Percentiles rank a stretch among this genome's conserved stretches.
Evolutionary conservation across 306 rosid species (phyloP).

Genomic region (Pyrus pyrifolia): DNA sequence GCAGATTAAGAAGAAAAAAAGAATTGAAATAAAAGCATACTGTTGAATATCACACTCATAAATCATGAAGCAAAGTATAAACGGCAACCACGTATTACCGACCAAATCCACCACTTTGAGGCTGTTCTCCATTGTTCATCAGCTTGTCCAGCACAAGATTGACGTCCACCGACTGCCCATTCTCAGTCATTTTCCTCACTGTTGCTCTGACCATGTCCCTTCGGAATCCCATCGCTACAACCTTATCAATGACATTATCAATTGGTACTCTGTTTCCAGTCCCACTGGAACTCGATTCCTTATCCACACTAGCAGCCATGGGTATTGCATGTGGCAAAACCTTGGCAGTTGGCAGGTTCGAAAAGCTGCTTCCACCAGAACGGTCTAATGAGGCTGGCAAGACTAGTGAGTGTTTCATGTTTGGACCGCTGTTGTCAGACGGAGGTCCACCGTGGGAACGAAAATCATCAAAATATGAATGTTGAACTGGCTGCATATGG

Average conservation of each 20-base stretch:
- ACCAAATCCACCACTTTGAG: slow-evolving; percentile 8
- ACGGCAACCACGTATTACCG: neutral
- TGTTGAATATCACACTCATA: neutral
- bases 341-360: slow-evolving; percentile 11
- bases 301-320: slow-evolving; percentile 30
- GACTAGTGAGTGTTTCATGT: slow-evolving; percentile 3
- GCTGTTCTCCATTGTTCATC: slow-evolving; percentile 26
- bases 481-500: slow-evolving; percentile 19
- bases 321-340: slow-evolving; percentile 39
- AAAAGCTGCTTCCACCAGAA: slow-evolving; percentile 9
- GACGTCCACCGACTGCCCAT: slow-evolving; percentile 33
- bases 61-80: neutral
- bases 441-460: slow-evolving; percentile 11
- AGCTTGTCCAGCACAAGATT: slow-evolving; percentile 38
- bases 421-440: slow-evolving; percentile 10
- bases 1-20: neutral
- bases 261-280: slow-evolving; percentile 14
- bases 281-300: slow-evolving; percentile 21
- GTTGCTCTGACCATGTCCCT: slow-evolving; percentile 40
- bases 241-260: slow-evolving; percentile 33
- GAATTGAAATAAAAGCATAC: neutral
- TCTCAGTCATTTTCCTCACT: slow-evolving; percentile 35
- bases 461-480: slow-evolving; percentile 9
- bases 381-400: neutral
- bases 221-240: slow-evolving; percentile 45